phyloP scores from a whole-genome alignment of 768 basidiomycete genomes.

The Plicaturopsis crispa region DNA sequence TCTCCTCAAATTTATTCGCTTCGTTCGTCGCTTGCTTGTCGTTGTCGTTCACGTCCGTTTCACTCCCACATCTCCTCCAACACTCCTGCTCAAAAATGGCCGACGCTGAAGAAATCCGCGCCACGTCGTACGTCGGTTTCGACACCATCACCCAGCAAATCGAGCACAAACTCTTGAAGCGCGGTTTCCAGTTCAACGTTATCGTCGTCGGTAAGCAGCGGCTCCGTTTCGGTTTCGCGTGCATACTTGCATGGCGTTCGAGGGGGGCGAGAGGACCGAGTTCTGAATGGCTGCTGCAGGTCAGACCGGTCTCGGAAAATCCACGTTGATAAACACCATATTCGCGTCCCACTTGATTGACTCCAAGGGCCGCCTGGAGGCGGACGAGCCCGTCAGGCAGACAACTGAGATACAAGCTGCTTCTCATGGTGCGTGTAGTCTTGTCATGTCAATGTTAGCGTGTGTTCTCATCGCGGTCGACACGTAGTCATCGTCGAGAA shows the following conservation, averaged over 20 bases:
- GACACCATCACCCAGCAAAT: slow-evolving; percentile 97
- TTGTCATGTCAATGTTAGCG: slow-evolving; percentile 2
- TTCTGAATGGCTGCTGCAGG: slow-evolving; percentile 48
- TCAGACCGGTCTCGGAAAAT: slow-evolving; percentile 97
- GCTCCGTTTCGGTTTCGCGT: slow-evolving; percentile 35
- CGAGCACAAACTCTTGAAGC: slow-evolving; percentile 97
- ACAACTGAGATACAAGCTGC: slow-evolving; percentile 96
- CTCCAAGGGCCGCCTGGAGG: slow-evolving; percentile 86
- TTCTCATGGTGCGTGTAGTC: slow-evolving; percentile 69
- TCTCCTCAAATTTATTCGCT: no score
- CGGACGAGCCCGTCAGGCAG: slow-evolving; percentile 86
- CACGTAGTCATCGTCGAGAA: slow-evolving; percentile 88
- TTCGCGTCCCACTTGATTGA: slow-evolving; percentile 98
- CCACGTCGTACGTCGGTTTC: slow-evolving; percentile 93
- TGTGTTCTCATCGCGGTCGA: neutral
- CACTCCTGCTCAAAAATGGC: no score
- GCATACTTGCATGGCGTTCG: no score
- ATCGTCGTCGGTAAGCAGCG: slow-evolving; percentile 97
- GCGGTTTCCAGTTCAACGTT: slow-evolving; percentile 99
- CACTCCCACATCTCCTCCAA: no score
- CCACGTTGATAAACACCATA: slow-evolving; percentile 97
- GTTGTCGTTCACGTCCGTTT: no score
- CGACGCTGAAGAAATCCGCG: slow-evolving; percentile 81
- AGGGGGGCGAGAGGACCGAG: no score
- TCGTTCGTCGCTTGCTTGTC: no score